Base-by-base conservation (phyloP, 495 filamentous ascomycete genomes). In the Echria macrotheca region DNA sequence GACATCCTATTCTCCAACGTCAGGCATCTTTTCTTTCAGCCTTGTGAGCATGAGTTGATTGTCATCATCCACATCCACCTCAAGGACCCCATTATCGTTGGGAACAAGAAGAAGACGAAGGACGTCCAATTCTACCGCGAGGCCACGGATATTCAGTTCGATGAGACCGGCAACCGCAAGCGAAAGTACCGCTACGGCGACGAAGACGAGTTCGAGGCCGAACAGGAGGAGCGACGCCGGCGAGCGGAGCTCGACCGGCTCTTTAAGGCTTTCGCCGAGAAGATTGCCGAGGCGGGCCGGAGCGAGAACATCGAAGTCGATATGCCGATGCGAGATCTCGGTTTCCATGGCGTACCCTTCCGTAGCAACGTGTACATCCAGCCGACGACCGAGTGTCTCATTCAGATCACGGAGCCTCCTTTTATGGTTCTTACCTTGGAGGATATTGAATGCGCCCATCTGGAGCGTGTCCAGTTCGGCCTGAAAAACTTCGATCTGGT, bases 401-500 rank as follows among this genome's bases (percentile, higher is more conserved):
- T 99, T 38, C 91, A 96, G 62, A 76, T 99, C 41, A 96, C 91
- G 9, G 94, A 99, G 59, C 91, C 91, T 14, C 94, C 94, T 3
- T 99, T 99, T 73, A 80, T 91, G 69, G 91, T 95, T 19, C 76
- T 99, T 55, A 95, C 91, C 0, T 75, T 99, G 28, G 88, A 91
- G 32, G 94, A 99, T 55, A 90, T 99, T 51, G 94, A 99, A 62
- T 80, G 95, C 58, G 94, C 91, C 24, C 94, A 99, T 72, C 70
- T 99, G 43, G 94, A 99, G 67, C 83, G 93, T 69, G 91, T 98
- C 12, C 90, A 94, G 77, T 99, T 97, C 59, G 94, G 94, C 18
- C 79, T 99, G 35, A 97, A 97, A 76, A 99, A 99, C 63, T 99
- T 99, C 66, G 94, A 99, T 68, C 81, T 97, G 56, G 94, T 97